Base-by-base conservation (phyloP, 805 yeast species). In the Cyberlindnera xylosilytica region DNA sequence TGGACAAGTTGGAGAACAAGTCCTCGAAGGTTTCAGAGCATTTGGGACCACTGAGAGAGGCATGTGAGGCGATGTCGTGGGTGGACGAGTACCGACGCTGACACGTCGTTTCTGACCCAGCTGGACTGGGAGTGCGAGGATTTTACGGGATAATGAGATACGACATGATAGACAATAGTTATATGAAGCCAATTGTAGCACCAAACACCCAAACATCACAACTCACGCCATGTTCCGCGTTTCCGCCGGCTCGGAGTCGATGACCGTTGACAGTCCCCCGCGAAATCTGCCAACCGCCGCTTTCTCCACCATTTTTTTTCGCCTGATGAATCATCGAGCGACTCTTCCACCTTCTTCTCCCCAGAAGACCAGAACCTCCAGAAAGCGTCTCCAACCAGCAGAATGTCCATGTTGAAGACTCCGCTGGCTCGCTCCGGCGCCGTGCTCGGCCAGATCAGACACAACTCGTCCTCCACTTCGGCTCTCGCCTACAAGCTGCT, bases 401-500 rank as follows among this genome's bases (percentile, higher is more conserved):
- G 16, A n/a, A 31, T 29, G 39, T 26, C 29, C 28, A 39, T 36
- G 41, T 39, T 33, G 31, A 45, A 37, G 42, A 30, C 48, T 16
- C 38, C 48, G 3, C 26, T 31, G 6, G 39, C 35, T 32, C 48
- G 43, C 35, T 27, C 45, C 10, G 24, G 39, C 26, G 46, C 49
- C 18, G 39, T 38, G 30, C 17, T 41, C 34, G 36, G 45, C 29
- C 52, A 49, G 37, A 23, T 44, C 41, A 52, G 63, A 46, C 42
- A 34, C 42, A 52, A 51, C 41, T 69, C 81, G 8, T 79, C 88
- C 6, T 88, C 97, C 16, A 88, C 97, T 5, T 80, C 97, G 18
- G 98, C 98, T 8, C 70, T 93, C 62, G 96, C 97, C 8, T 93
- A 93, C 70, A 93, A 93, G 67, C 83, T 87, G 24, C 71, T 90